These are phyloP conservation scores for Malus sylvestris DNA, from an alignment of 306 rosid species.

Conservation along the genomic window DNA sequence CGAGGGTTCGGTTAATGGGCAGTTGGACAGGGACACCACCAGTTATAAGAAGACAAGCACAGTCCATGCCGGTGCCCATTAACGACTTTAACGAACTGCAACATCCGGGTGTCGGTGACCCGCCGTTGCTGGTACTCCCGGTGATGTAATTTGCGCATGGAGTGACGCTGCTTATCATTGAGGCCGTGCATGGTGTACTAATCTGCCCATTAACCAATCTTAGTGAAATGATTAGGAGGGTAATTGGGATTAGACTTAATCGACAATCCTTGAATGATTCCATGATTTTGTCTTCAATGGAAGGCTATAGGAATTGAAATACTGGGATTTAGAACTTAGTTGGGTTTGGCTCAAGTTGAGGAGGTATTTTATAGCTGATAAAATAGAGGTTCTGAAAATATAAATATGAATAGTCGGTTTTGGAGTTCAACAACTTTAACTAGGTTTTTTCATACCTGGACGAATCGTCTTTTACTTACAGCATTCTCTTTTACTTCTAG, in stretches of 20 bases:
- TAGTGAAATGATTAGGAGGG: slow-evolving; percentile 11
- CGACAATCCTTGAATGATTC: slow-evolving; percentile 21
- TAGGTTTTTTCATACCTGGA: neutral
- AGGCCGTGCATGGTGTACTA: slow-evolving; percentile 51
- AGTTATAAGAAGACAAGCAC: slow-evolving; percentile 57
- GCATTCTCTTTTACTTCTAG: slow-evolving; percentile 2
- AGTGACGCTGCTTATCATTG: slow-evolving; percentile 57
- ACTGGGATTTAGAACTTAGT: neutral
- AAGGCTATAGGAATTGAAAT: neutral
- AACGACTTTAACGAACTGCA: slow-evolving; percentile 50
- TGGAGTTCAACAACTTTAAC: slow-evolving; percentile 60
- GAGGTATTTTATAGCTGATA: slow-evolving; percentile 17
- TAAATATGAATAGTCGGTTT: slow-evolving; percentile 13
- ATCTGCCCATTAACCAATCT: slow-evolving; percentile 32
- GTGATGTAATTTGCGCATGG: slow-evolving; percentile 73
- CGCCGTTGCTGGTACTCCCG: slow-evolving; percentile 59
- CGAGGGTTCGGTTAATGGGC: slow-evolving; percentile 39
- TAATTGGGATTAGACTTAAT: slow-evolving; percentile 17
- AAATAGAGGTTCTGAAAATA: neutral
- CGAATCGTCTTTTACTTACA: neutral
- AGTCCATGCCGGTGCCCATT: slow-evolving; percentile 29
- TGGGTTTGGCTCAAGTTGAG: slow-evolving; percentile 8
- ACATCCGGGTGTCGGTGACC: slow-evolving; percentile 35
- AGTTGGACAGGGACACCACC: slow-evolving; percentile 55
- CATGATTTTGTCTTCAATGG: slow-evolving; percentile 24